Conservation (phyloP, 371 early-diverging fungal genomes). For the Funneliformis caledonium region DNA sequence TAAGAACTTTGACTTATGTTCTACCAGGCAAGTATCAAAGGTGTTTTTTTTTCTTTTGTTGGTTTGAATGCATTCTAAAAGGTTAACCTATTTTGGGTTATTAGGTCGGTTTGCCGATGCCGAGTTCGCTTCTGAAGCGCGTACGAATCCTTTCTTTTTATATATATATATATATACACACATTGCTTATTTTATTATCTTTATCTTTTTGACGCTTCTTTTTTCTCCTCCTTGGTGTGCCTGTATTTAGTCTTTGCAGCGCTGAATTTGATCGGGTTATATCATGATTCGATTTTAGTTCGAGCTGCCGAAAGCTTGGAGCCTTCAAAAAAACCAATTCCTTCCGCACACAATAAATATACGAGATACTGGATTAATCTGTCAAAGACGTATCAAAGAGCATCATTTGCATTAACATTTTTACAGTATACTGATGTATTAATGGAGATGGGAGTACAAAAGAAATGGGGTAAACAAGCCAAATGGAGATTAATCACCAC, state of each 20-base stretch:
- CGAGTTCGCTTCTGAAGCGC: conserved; percentile 90
- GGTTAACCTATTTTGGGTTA: not conserved
- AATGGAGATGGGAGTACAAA: conserved; percentile 83
- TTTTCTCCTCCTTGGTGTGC: not conserved
- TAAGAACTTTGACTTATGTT: conserved; percentile 89
- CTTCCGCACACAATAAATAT: conserved; percentile 84
- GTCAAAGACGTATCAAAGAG: conserved; percentile 57
- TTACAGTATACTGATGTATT: conserved; percentile 81
- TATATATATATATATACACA: not conserved
- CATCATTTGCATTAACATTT: conserved; percentile 70
- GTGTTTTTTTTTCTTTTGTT: not conserved
- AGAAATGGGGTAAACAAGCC: conserved; percentile 66
- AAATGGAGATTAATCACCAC: conserved; percentile 70
- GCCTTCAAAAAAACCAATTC: conserved; percentile 52
- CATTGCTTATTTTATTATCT: not conserved
- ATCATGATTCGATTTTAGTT: conserved; percentile 86
- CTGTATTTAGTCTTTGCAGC: conserved; percentile 73
- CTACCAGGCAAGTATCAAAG: conserved; percentile 75
- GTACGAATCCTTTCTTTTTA: conserved; percentile 52
- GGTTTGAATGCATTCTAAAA: not conserved
- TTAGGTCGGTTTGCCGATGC: conserved; percentile 92
- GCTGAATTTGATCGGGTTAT: conserved; percentile 80
- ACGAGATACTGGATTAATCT: conserved; percentile 62
- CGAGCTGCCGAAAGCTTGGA: conserved; percentile 61
- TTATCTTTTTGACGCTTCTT: not conserved